Percentiles rank a stretch among this genome's conserved stretches.
Conservation (phyloP, 2,329 filamentous ascomycete genomes). For the Fusarium torulosum region DNA sequence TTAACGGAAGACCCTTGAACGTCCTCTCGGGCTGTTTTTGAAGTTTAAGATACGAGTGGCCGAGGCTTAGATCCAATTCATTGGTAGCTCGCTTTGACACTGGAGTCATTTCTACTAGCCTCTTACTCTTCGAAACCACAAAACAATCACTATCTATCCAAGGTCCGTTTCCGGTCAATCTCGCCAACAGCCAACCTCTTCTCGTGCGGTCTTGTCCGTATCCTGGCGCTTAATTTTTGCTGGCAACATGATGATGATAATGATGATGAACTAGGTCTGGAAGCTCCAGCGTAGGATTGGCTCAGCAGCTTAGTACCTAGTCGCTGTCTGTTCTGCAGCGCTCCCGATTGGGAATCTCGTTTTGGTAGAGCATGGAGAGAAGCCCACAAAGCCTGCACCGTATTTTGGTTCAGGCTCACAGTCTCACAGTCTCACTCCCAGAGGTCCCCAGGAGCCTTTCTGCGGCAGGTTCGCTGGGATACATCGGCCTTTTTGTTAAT, state of each 20-base stretch:
- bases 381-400: slow-evolving; percentile 30
- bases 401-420: slow-evolving; percentile 14
- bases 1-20: slow-evolving; percentile 25
- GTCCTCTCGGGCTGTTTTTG: slow-evolving; percentile 21
- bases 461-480: slow-evolving; percentile 12
- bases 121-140: slow-evolving; percentile 21
- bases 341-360: slow-evolving; percentile 45
- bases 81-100: slow-evolving; percentile 37
- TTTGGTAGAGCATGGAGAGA: slow-evolving; percentile 17
- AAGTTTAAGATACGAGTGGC: slow-evolving; percentile 39
- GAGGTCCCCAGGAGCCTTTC: slow-evolving; percentile 11
- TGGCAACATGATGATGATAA: slow-evolving; percentile 35
- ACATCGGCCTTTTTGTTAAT: slow-evolving; percentile 13
- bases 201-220: slow-evolving; percentile 8
- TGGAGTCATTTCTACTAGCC: slow-evolving; percentile 21
- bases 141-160: slow-evolving; percentile 10
- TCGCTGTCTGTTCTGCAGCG: slow-evolving; percentile 41
- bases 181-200: slow-evolving; percentile 8
- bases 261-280: slow-evolving; percentile 35
- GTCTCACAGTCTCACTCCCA: slow-evolving; percentile 5
- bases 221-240: slow-evolving; percentile 46
- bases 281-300: slow-evolving; percentile 46
- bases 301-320: slow-evolving; percentile 35
- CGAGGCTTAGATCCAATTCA: slow-evolving; percentile 27
- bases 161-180: slow-evolving; percentile 38